Conservation (phyloP, 192 early-diverging fungal species). For the Chytriomyces confervae region DNA sequence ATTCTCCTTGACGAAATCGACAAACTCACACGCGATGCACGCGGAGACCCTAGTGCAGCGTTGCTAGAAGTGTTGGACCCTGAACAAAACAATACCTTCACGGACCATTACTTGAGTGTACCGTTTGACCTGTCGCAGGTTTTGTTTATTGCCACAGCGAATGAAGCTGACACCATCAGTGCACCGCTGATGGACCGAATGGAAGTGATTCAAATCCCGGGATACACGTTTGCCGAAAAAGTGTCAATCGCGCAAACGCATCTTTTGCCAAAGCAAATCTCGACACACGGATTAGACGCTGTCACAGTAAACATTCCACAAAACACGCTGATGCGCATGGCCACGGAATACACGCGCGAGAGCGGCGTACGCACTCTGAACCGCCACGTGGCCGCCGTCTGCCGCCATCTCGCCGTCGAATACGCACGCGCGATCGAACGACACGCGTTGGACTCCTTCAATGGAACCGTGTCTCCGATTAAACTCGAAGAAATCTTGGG, state of each 20-base stretch:
- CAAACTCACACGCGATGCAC: conserved; percentile 71
- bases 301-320: conserved; percentile 56
- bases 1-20: conserved; percentile 87
- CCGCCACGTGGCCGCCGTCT: conserved; percentile 72
- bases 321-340: conserved; percentile 63
- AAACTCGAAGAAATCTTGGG: conserved; percentile 73
- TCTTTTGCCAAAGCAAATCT: conserved; percentile 77
- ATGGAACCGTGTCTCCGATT: conserved; percentile 48
- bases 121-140: conserved; percentile 66
- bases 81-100: conserved; percentile 81
- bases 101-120: conserved; percentile 82
- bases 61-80: conserved; percentile 86
- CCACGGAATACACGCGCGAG: conserved; percentile 78
- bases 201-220: conserved; percentile 77
- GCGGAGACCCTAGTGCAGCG: conserved; percentile 86
- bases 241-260: conserved; percentile 74
- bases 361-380: conserved; percentile 79
- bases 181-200: conserved; percentile 82
- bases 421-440: conserved; percentile 65
- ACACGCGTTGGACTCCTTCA: conserved; percentile 45
- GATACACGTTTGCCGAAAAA: conserved; percentile 88
- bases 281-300: conserved; percentile 65
- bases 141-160: conserved; percentile 87
- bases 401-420: conserved; percentile 72
- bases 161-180: conserved; percentile 77